Percentiles rank a stretch among this genome's conserved stretches.
These are phyloP conservation scores for Penicillium ochrochloron DNA, from an alignment of 495 filamentous ascomycete species.

Conservation along the genomic window DNA sequence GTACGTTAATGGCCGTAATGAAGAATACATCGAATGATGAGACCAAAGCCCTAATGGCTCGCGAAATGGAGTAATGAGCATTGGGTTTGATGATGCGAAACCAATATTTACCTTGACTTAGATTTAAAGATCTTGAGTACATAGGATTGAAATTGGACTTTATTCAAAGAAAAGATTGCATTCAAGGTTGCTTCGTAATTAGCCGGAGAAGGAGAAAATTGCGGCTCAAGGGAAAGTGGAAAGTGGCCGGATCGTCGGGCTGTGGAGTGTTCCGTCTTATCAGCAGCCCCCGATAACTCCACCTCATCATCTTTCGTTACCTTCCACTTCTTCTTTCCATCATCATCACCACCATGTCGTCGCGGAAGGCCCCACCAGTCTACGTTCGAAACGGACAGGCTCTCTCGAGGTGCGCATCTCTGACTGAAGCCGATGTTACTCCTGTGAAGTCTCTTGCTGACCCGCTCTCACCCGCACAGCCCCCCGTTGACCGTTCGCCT, in stretches of 20 bases:
- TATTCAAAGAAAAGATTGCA: too few species aligned
- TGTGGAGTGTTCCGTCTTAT: constrained; percentile 8
- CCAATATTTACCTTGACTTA: too few species aligned
- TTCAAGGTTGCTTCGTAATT: background rate
- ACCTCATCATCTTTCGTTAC: constrained; percentile 20
- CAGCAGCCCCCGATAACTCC: constrained; percentile 21
- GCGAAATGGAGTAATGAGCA: too few species aligned
- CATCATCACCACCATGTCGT: constrained; percentile 35
- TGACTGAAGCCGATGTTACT: constrained; percentile 11
- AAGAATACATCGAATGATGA: too few species aligned
- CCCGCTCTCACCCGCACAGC: constrained; percentile 35
- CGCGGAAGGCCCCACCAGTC: constrained; percentile 27
- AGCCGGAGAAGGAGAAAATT: background rate
- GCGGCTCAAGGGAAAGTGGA: background rate
- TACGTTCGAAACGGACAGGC: constrained; percentile 48
- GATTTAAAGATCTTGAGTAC: too few species aligned
- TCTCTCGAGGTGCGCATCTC: constrained; percentile 36
- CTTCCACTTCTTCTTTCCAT: background rate
- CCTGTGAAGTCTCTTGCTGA: constrained; percentile 24
- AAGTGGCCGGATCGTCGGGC: background rate
- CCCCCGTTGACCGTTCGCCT: constrained; percentile 51
- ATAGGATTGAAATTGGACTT: too few species aligned
- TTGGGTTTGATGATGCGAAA: too few species aligned
- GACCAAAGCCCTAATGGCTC: too few species aligned
- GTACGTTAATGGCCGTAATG: too few species aligned